phyloP scores from a whole-genome alignment of 257 asterid genomes.

The Thymus quinquecostatus region DNA sequence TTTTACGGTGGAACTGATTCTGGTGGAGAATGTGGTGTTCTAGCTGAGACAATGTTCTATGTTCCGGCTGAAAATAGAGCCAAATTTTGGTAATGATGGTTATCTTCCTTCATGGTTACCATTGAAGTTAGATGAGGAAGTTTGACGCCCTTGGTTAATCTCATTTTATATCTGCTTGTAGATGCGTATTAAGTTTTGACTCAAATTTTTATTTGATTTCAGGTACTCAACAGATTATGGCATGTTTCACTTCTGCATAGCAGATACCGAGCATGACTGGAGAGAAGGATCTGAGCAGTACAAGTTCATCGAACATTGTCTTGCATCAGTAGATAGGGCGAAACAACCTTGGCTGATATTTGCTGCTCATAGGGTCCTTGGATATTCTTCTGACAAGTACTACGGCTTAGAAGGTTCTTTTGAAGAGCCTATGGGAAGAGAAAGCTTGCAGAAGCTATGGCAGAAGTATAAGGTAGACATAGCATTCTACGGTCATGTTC shows the following conservation, averaged over 20 bases:
- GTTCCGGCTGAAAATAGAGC: slow-evolving; percentile 81
- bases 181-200: background rate
- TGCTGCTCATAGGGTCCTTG: slow-evolving; percentile 57
- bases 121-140: background rate
- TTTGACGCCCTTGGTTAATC: background rate
- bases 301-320: slow-evolving; percentile 53
- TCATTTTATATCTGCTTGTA: background rate
- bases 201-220: slow-evolving; percentile 22
- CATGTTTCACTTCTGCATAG: slow-evolving; percentile 72
- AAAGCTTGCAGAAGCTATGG: slow-evolving; percentile 65
- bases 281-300: slow-evolving; percentile 64
- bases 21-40: slow-evolving; percentile 84
- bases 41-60: slow-evolving; percentile 72
- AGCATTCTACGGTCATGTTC: slow-evolving; percentile 65
- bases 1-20: slow-evolving; percentile 66
- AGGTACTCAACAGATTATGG: slow-evolving; percentile 82
- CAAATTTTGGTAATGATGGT: slow-evolving; percentile 58
- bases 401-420: slow-evolving; percentile 58
- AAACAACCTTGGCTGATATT: slow-evolving; percentile 66
- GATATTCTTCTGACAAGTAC: slow-evolving; percentile 57
- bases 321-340: slow-evolving; percentile 53
- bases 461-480: slow-evolving; percentile 68
- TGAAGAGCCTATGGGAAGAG: slow-evolving; percentile 71
- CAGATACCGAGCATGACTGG: slow-evolving; percentile 65
- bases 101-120: slow-evolving; percentile 10